phyloP scores from a whole-genome alignment of 129 eudicot genomes.

The Flaveria ramosissima region DNA sequence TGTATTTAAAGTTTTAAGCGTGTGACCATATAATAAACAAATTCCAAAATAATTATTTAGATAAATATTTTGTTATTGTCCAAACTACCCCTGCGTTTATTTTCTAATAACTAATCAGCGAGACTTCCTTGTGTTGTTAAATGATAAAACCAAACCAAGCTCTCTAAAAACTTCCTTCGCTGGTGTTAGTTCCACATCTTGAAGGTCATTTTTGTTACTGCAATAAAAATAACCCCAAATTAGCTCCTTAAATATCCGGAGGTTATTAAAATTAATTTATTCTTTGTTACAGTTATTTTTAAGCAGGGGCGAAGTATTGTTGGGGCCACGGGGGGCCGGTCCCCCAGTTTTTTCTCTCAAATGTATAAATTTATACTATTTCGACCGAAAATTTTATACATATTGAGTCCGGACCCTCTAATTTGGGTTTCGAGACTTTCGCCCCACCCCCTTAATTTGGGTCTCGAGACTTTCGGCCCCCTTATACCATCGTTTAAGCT shows the following conservation, averaged over 20 bases:
- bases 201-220: constrained; percentile 27
- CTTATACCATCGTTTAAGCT: too few relatives aligned
- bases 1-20: background rate
- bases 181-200: constrained; percentile 15
- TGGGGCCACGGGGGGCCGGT: too few relatives aligned
- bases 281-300: too few relatives aligned
- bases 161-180: constrained; percentile 19
- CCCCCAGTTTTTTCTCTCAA: too few relatives aligned
- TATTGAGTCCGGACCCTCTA: too few relatives aligned
- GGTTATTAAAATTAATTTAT: background rate
- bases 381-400: too few relatives aligned
- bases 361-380: too few relatives aligned
- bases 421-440: too few relatives aligned
- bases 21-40: constrained; percentile 9
- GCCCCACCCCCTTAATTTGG: too few relatives aligned
- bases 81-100: constrained; percentile 28
- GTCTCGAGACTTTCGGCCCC: too few relatives aligned
- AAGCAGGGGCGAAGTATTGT: too few relatives aligned
- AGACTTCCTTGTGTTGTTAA: background rate
- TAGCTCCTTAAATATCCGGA: background rate
- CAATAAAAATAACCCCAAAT: constrained; percentile 6
- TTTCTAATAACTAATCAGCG: constrained; percentile 23
- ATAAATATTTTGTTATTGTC: constrained; percentile 28
- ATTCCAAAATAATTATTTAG: background rate
- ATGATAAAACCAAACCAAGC: constrained; percentile 20